Base-by-base conservation (phyloP, 169 alveolate species). In the Plasmodium sp. region DNA sequence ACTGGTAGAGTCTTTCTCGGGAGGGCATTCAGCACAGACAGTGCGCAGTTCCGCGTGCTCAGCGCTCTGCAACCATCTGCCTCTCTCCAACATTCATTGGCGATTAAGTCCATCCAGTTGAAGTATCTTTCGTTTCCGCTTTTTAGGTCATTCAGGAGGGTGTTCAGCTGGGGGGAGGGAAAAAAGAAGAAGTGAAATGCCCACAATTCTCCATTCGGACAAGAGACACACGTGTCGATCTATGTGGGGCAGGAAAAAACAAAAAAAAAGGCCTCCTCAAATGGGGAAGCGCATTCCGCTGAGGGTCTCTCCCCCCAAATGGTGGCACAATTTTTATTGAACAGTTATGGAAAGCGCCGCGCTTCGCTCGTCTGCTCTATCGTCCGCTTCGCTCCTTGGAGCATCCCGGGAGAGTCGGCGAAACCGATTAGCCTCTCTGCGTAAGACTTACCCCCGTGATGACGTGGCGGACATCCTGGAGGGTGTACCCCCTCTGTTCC, bases 101-200 rank as follows among this genome's bases (percentile, higher is more conserved):
- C 51, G 36, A 85, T 85, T 85, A 85, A 79, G n/a, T 85, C 43
- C 14, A 85, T n/a, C 93, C 93, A 85, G 6, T 33, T 85, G 41
- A 85, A 75, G 22, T 85, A 85, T 18, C 41, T 85, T 5, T 22
- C 56, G 7, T 67, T 48, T 27, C 58, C 67, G 18, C 16, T 33
- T 48, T 36, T 18, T 51, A 85, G 22, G 62, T 85, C 93, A 34
- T 16, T n/a, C 33, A 51, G 43, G 36, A 85, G 77, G 80, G 31
- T 67, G 1, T 75, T 12, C 36, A 85, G 45, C 93, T 85, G 83
- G 2, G 79, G 51, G 16, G 34, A 7, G 18, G 18, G 18, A 54
- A 54, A 54, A 54, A 54, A 48, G 22, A 48, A 73, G 74, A 14
- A 9, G 43, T 5, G 27, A 54, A 10, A 12, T 27, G 62, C 56